Evolutionary conservation across 2,329 filamentous ascomycete genomes (phyloP).

Genomic region (Aspergillus tamarii): DNA sequence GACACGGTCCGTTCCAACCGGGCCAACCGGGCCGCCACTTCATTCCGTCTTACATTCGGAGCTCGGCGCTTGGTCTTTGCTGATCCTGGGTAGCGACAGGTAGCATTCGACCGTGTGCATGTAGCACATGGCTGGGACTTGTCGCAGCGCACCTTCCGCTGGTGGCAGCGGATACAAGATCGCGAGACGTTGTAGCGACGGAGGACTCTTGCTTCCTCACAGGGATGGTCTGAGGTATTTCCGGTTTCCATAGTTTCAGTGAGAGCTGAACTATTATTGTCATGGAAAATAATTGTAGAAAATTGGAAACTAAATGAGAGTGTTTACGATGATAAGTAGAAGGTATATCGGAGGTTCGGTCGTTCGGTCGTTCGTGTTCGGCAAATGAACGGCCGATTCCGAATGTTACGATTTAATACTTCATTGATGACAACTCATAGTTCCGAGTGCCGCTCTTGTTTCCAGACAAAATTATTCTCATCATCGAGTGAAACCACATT

Average conservation of each 20-base stretch:
- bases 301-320: background rate
- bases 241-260: background rate
- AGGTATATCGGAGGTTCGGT: background rate
- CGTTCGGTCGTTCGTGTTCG: background rate
- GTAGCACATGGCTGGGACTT: conserved; percentile 27
- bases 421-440: no score
- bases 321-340: background rate
- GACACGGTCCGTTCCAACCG: conserved; percentile 28
- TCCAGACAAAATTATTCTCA: no score
- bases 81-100: conserved; percentile 30
- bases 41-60: conserved; percentile 21
- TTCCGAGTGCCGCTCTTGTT: no score
- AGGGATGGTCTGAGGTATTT: background rate
- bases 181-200: conserved; percentile 32
- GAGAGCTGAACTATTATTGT: background rate
- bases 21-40: conserved; percentile 26
- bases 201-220: background rate
- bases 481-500: no score
- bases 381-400: no score
- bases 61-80: conserved; percentile 24
- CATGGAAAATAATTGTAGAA: background rate
- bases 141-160: conserved; percentile 34
- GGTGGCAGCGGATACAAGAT: conserved; percentile 35
- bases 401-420: no score
- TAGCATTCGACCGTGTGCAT: conserved; percentile 23